These are phyloP conservation scores for Suillus subalutaceus DNA, from an alignment of 768 basidiomycete species.

Conservation along the genomic window DNA sequence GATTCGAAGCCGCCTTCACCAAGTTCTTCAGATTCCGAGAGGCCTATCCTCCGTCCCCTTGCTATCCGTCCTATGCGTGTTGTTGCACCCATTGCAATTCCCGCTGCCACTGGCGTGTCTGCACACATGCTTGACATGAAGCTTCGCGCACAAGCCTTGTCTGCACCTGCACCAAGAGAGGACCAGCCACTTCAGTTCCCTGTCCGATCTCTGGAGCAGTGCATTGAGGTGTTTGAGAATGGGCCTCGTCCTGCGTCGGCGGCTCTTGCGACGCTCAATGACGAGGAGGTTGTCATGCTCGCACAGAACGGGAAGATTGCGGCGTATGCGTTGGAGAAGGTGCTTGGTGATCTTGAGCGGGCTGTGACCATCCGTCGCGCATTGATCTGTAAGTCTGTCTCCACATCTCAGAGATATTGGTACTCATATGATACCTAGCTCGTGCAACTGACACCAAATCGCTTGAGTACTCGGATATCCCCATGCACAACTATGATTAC, in stretches of 20 bases:
- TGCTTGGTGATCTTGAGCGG: constrained; percentile 83
- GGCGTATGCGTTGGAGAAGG: constrained; percentile 94
- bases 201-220: constrained; percentile 70
- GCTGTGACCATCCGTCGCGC: constrained; percentile 88
- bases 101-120: constrained; percentile 27
- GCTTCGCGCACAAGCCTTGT: constrained; percentile 28
- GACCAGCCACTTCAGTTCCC: constrained; percentile 17
- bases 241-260: constrained; percentile 63
- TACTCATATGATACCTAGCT: constrained; percentile 46
- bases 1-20: constrained; percentile 13
- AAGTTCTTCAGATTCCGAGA: constrained; percentile 17
- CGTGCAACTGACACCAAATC: constrained; percentile 84
- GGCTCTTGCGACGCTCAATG: constrained; percentile 66
- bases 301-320: constrained; percentile 92
- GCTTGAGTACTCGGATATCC: constrained; percentile 81
- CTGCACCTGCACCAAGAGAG: constrained; percentile 16
- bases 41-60: constrained; percentile 19
- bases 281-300: constrained; percentile 91
- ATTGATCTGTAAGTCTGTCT: constrained; percentile 75
- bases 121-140: constrained; percentile 37
- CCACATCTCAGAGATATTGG: not conserved
- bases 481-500: constrained; percentile 89
- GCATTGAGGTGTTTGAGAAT: constrained; percentile 78
- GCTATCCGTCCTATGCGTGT: constrained; percentile 6
- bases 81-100: constrained; percentile 26